Conservation (phyloP, 2,329 filamentous ascomycete genomes). For the Lecanicillium sp. region DNA sequence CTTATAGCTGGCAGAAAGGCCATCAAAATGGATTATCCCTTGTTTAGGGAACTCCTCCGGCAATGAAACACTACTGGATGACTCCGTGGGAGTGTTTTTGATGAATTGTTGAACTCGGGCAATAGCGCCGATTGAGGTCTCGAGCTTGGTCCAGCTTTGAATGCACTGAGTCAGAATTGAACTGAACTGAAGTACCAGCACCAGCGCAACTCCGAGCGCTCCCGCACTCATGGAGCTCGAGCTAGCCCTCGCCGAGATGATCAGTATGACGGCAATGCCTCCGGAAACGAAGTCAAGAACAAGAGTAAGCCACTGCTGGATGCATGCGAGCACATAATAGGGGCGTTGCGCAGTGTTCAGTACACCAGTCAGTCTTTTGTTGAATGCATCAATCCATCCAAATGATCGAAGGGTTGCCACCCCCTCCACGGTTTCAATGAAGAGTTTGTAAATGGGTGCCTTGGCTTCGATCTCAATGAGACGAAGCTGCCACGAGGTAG, state of each 20-base stretch:
- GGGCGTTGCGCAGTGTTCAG: slow-evolving; percentile 26
- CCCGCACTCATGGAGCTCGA: slow-evolving; percentile 16
- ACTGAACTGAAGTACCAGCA: slow-evolving; percentile 20
- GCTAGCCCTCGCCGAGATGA: slow-evolving; percentile 32
- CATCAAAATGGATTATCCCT: slow-evolving; percentile 17
- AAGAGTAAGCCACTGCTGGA: slow-evolving; percentile 41
- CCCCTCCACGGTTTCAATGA: slow-evolving; percentile 18
- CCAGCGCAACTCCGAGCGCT: slow-evolving; percentile 18
- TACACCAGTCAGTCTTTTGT: slow-evolving; percentile 10
- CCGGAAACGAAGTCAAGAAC: slow-evolving; percentile 38
- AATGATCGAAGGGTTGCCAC: slow-evolving; percentile 24
- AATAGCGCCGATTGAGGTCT: slow-evolving; percentile 18
- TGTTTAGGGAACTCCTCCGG: slow-evolving; percentile 16
- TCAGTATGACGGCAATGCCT: slow-evolving; percentile 35
- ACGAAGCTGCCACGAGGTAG: slow-evolving; percentile 23
- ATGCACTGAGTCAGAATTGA: slow-evolving; percentile 20
- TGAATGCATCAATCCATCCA: slow-evolving; percentile 16
- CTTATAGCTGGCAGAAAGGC: slow-evolving; percentile 15
- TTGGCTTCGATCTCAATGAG: slow-evolving; percentile 21
- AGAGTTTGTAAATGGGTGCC: slow-evolving; percentile 18
- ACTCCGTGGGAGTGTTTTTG: slow-evolving; percentile 9
- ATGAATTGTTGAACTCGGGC: slow-evolving; percentile 18
- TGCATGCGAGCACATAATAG: slow-evolving; percentile 34
- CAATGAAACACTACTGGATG: slow-evolving; percentile 10
- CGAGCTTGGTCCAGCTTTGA: slow-evolving; percentile 22